phyloP scores from a whole-genome alignment of 2,329 filamentous ascomycete species.

The Meredithiella fracta region DNA sequence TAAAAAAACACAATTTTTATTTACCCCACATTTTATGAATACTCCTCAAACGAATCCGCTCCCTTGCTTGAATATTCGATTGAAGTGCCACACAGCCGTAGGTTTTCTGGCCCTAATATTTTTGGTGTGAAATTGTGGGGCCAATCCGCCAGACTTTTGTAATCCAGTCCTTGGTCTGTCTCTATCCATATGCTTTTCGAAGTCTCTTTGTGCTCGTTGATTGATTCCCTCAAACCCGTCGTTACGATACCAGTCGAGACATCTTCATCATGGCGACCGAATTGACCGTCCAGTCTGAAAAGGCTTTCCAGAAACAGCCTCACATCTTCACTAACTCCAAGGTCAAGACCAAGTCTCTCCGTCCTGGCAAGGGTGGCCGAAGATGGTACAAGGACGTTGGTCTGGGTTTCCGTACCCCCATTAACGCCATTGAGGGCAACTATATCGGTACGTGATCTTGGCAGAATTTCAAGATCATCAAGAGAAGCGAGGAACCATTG shows the following conservation, averaged over 20 bases:
- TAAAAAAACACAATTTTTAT: not conserved
- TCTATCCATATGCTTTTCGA: conserved; percentile 12
- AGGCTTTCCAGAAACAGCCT: conserved; percentile 99
- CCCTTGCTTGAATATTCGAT: not conserved
- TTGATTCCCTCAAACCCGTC: conserved; percentile 12
- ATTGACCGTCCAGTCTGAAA: conserved; percentile 98
- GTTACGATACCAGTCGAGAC: conserved; percentile 15
- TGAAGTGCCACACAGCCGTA: conserved; percentile 13
- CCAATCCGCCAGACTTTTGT: conserved; percentile 14
- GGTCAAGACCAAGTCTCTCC: conserved; percentile 68
- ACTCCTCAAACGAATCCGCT: not conserved
- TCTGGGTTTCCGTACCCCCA: conserved; percentile 97
- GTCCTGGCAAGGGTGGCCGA: conserved; percentile 80
- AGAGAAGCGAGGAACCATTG: not conserved
- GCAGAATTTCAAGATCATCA: not conserved
- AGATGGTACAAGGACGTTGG: conserved; percentile 99
- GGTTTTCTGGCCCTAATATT: conserved; percentile 15
- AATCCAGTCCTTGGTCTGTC: conserved; percentile 10
- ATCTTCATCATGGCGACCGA: conserved; percentile 71
- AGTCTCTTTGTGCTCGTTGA: conserved; percentile 13
- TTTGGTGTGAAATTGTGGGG: conserved; percentile 14
- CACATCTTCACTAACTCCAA: conserved; percentile 99
- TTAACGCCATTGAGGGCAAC: conserved; percentile 93
- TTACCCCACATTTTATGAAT: not conserved
- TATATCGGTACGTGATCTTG: conserved; percentile 75